Evolutionary conservation across 129 eudicot species (phyloP).

Genomic region (Chrysanthemum seticuspe): DNA sequence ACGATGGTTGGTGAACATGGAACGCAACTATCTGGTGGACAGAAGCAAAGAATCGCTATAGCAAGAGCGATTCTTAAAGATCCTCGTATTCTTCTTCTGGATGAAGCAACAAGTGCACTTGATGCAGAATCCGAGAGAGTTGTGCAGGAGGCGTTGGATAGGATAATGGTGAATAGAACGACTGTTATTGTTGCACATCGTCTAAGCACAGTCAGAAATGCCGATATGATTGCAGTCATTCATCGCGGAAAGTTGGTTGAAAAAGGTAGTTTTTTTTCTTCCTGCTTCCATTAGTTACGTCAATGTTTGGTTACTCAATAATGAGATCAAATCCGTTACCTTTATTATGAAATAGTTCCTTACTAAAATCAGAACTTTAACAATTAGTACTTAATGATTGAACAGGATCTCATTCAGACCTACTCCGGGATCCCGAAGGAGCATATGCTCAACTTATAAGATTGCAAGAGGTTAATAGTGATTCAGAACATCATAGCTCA

Average conservation of each 20-base stretch:
- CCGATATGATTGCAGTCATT: constrained; percentile 71
- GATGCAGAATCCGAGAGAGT: constrained; percentile 81
- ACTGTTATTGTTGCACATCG: constrained; percentile 83
- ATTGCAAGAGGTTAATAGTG: constrained; percentile 22
- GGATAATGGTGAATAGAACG: constrained; percentile 79
- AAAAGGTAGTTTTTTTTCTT: constrained; percentile 45
- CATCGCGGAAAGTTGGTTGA: constrained; percentile 77
- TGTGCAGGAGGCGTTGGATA: constrained; percentile 80
- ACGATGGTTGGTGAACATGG: constrained; percentile 90
- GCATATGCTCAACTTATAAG: constrained; percentile 28
- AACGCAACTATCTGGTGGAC: constrained; percentile 82
- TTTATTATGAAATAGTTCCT: not conserved
- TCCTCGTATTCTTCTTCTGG: constrained; percentile 70
- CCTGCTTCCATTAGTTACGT: no score
- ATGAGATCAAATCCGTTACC: no score
- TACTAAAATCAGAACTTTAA: not conserved
- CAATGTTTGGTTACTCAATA: no score
- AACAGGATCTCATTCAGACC: constrained; percentile 24
- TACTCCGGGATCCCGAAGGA: constrained; percentile 31
- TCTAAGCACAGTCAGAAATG: constrained; percentile 69
- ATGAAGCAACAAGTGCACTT: constrained; percentile 88
- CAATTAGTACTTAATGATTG: not conserved
- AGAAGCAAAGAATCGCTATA: constrained; percentile 82
- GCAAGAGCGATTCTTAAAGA: constrained; percentile 78
- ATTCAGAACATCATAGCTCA: constrained; percentile 4